Evolutionary conservation across 176 grass and related monocot genomes (phyloP), one percentile per base, ranked within the genome.

Genomic region (Carex scoparia): DNA sequence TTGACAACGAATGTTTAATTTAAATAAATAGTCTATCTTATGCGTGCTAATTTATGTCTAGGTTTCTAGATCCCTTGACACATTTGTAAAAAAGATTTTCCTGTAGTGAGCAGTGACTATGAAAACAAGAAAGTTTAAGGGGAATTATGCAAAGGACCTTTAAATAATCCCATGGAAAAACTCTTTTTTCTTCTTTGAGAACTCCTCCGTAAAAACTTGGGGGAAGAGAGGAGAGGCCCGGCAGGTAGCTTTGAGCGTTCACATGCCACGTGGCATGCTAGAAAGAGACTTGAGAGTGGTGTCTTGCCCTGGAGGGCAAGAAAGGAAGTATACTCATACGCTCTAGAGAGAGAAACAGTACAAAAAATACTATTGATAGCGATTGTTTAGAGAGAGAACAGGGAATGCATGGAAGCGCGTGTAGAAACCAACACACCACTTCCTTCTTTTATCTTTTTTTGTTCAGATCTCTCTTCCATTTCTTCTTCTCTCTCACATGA

Each of bases 291-390:
- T 18, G 18, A 58, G 79, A 80, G 68, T 32, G 79, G 57, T 75
- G 80, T 7, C 84, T 88, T 91, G 75, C 83, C 83, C 53, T 82
- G 10, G 16, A 59, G 38, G 79, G 32, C 79, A 84, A 84, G 64
- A 23, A 81, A 69, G 32, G 81, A 23, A 83, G 23, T 31, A 66
- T 63, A 51, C 44, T 54, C 15, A 13, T 61, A 60, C 79, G 44
- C 16, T 82, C 61, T 67, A 66, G 80, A 44, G 80, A 80, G 55
- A 80, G 78, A 80, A 38, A 80, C 53, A 81, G 58, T 18, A 57
- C 59, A 44, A 65, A 57, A 56, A 57, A 78, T 78, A 57, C 28
- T 78, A 51, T 51, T 54, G 46, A 76, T 54, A 76, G 46, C 46
- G 71, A 76, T 69, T 33, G 81, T 83, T 48, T 83, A 18, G 61